Conservation (phyloP, 192 early-diverging fungal species). For the Cladochytrium replicatum region DNA sequence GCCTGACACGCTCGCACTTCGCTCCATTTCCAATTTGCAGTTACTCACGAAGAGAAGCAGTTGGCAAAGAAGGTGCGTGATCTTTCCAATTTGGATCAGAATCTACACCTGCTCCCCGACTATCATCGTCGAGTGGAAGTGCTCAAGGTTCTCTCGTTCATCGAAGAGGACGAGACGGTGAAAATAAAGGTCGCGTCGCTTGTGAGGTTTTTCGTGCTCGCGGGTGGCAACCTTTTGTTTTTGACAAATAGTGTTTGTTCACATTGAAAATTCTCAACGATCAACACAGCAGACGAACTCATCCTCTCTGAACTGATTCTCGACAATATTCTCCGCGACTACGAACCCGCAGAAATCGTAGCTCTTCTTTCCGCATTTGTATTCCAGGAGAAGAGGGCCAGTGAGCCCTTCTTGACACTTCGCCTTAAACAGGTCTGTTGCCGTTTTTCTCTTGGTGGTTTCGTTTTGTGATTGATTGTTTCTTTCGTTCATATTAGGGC, state of each 20-base stretch:
- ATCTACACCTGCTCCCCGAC: constrained; percentile 86
- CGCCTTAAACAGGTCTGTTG: constrained; percentile 39
- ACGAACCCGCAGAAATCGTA: constrained; percentile 85
- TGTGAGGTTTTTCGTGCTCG: constrained; percentile 54
- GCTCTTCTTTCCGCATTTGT: constrained; percentile 90
- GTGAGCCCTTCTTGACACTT: constrained; percentile 54
- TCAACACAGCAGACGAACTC: constrained; percentile 92
- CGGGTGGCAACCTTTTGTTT: too few relatives aligned
- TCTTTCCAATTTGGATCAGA: constrained; percentile 80
- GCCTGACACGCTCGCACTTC: constrained; percentile 36
- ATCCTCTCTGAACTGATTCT: constrained; percentile 90
- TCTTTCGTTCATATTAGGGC: constrained; percentile 6
- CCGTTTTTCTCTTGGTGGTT: neutral
- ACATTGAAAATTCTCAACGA: constrained; percentile 24
- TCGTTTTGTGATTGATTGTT: neutral
- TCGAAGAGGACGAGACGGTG: constrained; percentile 80
- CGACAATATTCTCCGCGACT: constrained; percentile 82
- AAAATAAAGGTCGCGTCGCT: constrained; percentile 92
- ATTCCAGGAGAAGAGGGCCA: constrained; percentile 80
- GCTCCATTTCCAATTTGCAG: constrained; percentile 45
- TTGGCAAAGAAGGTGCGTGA: constrained; percentile 63
- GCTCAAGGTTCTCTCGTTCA: constrained; percentile 66
- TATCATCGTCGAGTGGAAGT: constrained; percentile 84
- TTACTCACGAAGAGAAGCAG: constrained; percentile 48
- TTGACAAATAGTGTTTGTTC: neutral